Evolutionary conservation across 306 rosid species (phyloP), one percentile per base, ranked within the genome.

Genomic region (Sechiopsis laciniata): DNA sequence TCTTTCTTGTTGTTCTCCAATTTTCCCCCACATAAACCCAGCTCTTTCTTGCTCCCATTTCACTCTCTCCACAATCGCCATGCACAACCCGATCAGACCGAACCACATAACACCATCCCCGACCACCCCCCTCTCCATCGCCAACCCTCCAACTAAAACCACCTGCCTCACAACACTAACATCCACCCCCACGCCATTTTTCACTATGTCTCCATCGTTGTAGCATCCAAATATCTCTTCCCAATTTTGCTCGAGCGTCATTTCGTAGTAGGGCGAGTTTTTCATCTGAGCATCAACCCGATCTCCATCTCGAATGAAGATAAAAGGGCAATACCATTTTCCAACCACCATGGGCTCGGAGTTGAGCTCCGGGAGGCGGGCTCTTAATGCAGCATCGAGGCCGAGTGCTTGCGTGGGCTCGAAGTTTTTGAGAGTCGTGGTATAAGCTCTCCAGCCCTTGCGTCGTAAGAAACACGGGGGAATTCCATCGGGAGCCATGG

Each of bases 281-380:
- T 76, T 78, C 82, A 83, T 75, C 54, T 86, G 87, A 64, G 83
- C 80, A 58, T 71, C 84, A 75, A 84, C 32, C 61, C 29, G 29
- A 26, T 82, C 82, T 66, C 89, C 82, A 67, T 87, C 97, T 80
- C 77, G 83, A 51, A 91, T 22, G 56, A 89, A 89, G 80, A 86
- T 73, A 35, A 89, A 84, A 75, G 96, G 97, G 55, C 84, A 71
- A 26, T 91, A 83, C 96, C 96, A 89, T 72, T 83, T 89, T n/a
- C 96, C 97, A 14, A 91, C 87, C 71, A 42, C 78, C 62, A 84
- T 75, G 32, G 76, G n/a, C 19, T 78, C 37, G 65, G 77, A 77
- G 78, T 2, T 66, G 82, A 75, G 75, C 2, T 76, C 75, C 0
- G 92, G 90, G 71, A 74, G 78, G 26, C 56, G 54, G 2, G 78